Evolutionary conservation across 2,329 filamentous ascomycete genomes (phyloP).

Genomic region (Periconia sp.): DNA sequence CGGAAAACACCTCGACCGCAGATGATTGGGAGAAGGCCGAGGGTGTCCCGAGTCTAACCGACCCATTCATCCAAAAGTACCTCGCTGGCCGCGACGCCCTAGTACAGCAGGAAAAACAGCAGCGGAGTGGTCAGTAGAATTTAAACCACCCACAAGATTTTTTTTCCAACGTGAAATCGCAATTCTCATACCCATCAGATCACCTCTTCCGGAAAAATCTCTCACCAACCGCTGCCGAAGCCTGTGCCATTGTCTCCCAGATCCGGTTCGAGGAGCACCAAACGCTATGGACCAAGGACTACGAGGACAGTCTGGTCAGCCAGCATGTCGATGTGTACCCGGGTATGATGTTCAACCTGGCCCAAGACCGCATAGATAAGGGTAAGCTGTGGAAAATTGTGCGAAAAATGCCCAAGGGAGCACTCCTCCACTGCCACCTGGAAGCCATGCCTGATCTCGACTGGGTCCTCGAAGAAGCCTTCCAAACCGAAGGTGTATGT

Average conservation of each 20-base stretch:
- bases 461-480: constrained; percentile 71
- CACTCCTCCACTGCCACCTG: constrained; percentile 82
- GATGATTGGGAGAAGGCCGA: constrained; percentile 45
- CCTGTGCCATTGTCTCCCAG: constrained; percentile 75
- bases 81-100: constrained; percentile 73
- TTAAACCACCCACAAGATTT: background rate
- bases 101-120: constrained; percentile 77
- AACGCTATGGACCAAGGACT: constrained; percentile 73
- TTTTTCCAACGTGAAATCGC: background rate
- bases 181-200: constrained; percentile 49
- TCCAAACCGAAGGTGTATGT: constrained; percentile 74
- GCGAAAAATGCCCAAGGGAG: constrained; percentile 83
- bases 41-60: constrained; percentile 51
- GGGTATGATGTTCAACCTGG: constrained; percentile 90
- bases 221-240: constrained; percentile 75
- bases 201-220: constrained; percentile 71
- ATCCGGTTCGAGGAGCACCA: constrained; percentile 78
- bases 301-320: constrained; percentile 70
- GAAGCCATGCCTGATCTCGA: constrained; percentile 90
- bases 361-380: constrained; percentile 81
- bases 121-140: constrained; percentile 69
- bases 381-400: constrained; percentile 87
- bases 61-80: constrained; percentile 83
- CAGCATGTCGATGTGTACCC: constrained; percentile 70
- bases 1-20: constrained; percentile 24